These are phyloP conservation scores for Clarireedia hainanense DNA, from an alignment of 2,329 filamentous ascomycete species.

Conservation along the genomic window DNA sequence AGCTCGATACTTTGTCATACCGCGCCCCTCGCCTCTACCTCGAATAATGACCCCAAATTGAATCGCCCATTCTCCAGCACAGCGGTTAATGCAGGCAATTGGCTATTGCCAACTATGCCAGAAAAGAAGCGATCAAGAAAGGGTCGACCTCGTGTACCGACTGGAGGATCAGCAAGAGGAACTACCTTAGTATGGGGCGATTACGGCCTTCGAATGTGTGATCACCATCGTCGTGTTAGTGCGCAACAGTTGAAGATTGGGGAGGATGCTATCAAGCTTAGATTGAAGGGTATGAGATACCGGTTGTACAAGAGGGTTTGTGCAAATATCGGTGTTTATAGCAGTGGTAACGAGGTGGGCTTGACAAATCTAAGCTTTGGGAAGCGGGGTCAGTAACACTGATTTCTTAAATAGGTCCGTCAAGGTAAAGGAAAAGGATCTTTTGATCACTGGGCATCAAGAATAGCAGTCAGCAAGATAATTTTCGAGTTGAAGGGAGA, in stretches of 20 bases:
- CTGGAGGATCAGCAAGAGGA: slow-evolving; percentile 82
- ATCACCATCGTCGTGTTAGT: slow-evolving; percentile 86
- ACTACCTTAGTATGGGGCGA: slow-evolving; percentile 96
- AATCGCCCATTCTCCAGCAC: slow-evolving; percentile 68
- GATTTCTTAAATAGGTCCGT: slow-evolving; percentile 51
- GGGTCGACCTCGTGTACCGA: slow-evolving; percentile 78
- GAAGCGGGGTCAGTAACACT: neutral
- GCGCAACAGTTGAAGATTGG: slow-evolving; percentile 81
- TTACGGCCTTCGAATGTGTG: slow-evolving; percentile 86
- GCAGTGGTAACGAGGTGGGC: slow-evolving; percentile 81
- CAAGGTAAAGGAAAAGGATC: slow-evolving; percentile 99
- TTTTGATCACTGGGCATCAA: slow-evolving; percentile 92
- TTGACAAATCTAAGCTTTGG: neutral
- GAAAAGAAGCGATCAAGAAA: slow-evolving; percentile 85
- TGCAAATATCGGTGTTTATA: slow-evolving; percentile 92
- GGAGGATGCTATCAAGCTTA: slow-evolving; percentile 85
- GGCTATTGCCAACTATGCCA: slow-evolving; percentile 74
- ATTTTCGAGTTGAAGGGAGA: slow-evolving; percentile 89
- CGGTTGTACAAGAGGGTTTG: slow-evolving; percentile 84
- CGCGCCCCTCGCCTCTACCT: slow-evolving; percentile 20
- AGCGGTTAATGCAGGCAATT: slow-evolving; percentile 51
- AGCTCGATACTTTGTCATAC: slow-evolving; percentile 11
- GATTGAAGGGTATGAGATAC: slow-evolving; percentile 86
- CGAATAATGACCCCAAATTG: slow-evolving; percentile 33
- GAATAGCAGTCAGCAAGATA: slow-evolving; percentile 84